Conservation (phyloP, 1,284 basidiomycete genomes). For the Ceratobasidium sp. region DNA sequence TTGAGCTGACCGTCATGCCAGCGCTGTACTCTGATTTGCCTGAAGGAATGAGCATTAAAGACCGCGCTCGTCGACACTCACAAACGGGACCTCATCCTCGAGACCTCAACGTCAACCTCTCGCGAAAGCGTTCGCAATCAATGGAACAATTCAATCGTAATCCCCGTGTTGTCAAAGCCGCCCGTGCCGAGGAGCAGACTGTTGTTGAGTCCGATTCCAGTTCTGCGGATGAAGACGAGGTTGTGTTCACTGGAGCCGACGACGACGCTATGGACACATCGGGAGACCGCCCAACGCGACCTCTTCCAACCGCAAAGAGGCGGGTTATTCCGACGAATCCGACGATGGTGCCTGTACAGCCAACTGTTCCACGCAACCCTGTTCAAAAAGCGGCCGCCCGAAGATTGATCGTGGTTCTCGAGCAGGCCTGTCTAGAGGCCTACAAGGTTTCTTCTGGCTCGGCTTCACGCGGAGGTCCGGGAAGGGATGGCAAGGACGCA, state of each 20-base stretch:
- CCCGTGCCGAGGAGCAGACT: neutral
- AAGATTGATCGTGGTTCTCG: conserved; percentile 87
- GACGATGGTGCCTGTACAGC: conserved; percentile 78
- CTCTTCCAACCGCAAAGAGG: conserved; percentile 44
- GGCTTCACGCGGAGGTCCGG: conserved; percentile 49
- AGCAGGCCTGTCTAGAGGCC: conserved; percentile 94
- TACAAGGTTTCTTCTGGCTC: conserved; percentile 78
- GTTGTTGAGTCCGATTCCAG: conserved; percentile 22
- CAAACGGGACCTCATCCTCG: conserved; percentile 27
- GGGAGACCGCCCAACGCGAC: conserved; percentile 37
- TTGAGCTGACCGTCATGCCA: conserved; percentile 13
- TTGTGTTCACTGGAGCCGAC: neutral
- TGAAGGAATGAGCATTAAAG: conserved; percentile 28
- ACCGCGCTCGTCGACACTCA: conserved; percentile 25
- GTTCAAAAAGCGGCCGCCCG: conserved; percentile 67
- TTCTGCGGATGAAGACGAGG: conserved; percentile 20
- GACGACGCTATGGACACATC: conserved; percentile 23
- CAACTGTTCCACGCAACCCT: conserved; percentile 71
- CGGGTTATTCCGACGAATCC: conserved; percentile 62
- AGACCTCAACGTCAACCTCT: neutral
- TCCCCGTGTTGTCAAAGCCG: conserved; percentile 15
- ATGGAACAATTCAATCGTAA: conserved; percentile 30
- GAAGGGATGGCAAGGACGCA: conserved; percentile 68
- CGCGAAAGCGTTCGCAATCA: conserved; percentile 31
- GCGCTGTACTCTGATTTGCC: conserved; percentile 3